Evolutionary conservation across 352 stramenopile species (phyloP), one percentile per base, ranked within the genome.

Genomic region (Phytophthora palmivora): DNA sequence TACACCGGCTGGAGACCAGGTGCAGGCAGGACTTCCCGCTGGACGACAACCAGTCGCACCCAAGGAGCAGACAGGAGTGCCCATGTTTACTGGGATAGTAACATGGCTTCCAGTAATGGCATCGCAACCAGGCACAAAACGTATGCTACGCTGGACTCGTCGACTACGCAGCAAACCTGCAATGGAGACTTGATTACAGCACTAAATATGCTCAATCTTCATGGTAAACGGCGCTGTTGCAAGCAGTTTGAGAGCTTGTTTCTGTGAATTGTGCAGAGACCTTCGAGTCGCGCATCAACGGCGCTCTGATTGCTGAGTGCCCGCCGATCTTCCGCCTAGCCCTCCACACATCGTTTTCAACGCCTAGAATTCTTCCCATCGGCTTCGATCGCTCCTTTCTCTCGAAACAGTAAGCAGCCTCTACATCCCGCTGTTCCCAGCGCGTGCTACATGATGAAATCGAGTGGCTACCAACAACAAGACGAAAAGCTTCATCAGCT

Each of bases 291-390:
- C 49, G 24, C 19, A 28, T 28, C 24, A 28, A 28, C 24, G 24
- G 21, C 30, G 32, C 15, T 10, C 3, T n/a, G 56, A 64, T 58
- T 66, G 60, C 60, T 69, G 60, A 68, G 60, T 18, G 11, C 39
- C 52, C 19, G 43, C 50, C 48, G 61, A 69, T 69, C 53, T 69
- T 69, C 61, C 60, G 44, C 59, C 58, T 45, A 64, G 44, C 61
- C 61, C 61, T 69, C 61, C 61, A 69, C 61, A n/a, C 61, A 69
- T 69, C 60, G 63, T 39, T 28, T 16, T 42, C 16, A 28, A 15
- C 32, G 30, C 45, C 24, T 28, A 28, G 24, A 28, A 28, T 60
- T 53, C 53, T 64, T 63, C 56, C 61, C 61, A 64, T 70, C 47
- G 53, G 15, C 32, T 19, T 16, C 24, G 24, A 28, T 6, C 24